Evolutionary conservation across 2,329 filamentous ascomycete species (phyloP).

Genomic region (Fusarium nelsonii): DNA sequence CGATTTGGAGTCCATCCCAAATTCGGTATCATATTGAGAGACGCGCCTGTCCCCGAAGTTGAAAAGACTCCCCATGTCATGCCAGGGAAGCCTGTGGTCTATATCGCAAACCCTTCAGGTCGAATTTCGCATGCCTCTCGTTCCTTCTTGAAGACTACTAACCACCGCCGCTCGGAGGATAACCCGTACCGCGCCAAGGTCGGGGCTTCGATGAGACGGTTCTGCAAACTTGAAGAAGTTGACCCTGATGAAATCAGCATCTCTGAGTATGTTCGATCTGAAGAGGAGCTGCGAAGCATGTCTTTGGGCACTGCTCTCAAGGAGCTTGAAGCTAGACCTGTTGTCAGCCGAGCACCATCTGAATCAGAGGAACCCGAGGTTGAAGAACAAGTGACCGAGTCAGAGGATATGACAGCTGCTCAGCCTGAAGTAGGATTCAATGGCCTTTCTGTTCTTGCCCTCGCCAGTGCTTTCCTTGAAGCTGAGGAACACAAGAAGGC

Average conservation of each 20-base stretch:
- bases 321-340: slow-evolving; percentile 51
- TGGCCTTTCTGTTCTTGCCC: slow-evolving; percentile 50
- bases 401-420: slow-evolving; percentile 40
- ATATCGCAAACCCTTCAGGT: slow-evolving; percentile 61
- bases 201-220: slow-evolving; percentile 52
- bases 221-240: slow-evolving; percentile 55
- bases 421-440: slow-evolving; percentile 48
- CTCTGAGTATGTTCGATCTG: slow-evolving; percentile 51
- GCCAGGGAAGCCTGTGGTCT: slow-evolving; percentile 62
- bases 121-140: slow-evolving; percentile 64
- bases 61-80: slow-evolving; percentile 57
- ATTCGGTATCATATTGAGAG: slow-evolving; percentile 65
- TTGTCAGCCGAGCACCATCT: slow-evolving; percentile 45
- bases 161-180: slow-evolving; percentile 52
- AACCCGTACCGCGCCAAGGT: slow-evolving; percentile 53
- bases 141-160: slow-evolving; percentile 54
- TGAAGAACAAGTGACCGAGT: slow-evolving; percentile 41
- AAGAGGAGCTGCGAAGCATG: slow-evolving; percentile 51
- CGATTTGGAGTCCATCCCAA: slow-evolving; percentile 65
- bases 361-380: slow-evolving; percentile 47
- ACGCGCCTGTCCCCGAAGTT: slow-evolving; percentile 61
- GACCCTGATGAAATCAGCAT: slow-evolving; percentile 51
- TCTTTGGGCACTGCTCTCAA: slow-evolving; percentile 54
- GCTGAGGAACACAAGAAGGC: slow-evolving; percentile 48
- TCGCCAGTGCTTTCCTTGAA: slow-evolving; percentile 51